Conservation (phyloP, 2,329 filamentous ascomycete species). For the Aspergillus caelatus region DNA sequence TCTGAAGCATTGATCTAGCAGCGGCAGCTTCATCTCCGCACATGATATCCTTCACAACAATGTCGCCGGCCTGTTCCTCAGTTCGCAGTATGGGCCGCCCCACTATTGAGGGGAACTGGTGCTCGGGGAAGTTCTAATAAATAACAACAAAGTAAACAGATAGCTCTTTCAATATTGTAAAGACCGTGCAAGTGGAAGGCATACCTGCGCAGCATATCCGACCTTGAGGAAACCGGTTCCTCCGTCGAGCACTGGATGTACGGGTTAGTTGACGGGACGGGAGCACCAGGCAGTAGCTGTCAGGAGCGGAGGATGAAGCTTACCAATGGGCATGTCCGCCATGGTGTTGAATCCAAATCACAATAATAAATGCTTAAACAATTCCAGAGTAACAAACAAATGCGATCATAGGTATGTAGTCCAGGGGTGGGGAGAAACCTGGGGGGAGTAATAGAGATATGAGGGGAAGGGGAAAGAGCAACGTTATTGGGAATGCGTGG, state of each 20-base stretch:
- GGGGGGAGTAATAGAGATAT: slow-evolving; percentile 3
- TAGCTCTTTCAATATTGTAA: slow-evolving; percentile 3
- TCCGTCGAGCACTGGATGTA: slow-evolving; percentile 85
- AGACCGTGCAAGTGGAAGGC: slow-evolving; percentile 21
- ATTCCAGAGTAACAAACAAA: slow-evolving; percentile 14
- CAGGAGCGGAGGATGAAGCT: slow-evolving; percentile 28
- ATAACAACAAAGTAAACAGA: slow-evolving; percentile 15
- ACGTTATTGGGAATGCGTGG: slow-evolving; percentile 3
- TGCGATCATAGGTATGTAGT: slow-evolving; percentile 17
- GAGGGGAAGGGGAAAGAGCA: slow-evolving; percentile 6
- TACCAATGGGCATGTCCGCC: slow-evolving; percentile 56
- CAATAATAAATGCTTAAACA: slow-evolving; percentile 10
- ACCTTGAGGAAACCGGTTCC: slow-evolving; percentile 99
- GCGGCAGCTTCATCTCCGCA: slow-evolving; percentile 97
- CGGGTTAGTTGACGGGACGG: slow-evolving; percentile 27
- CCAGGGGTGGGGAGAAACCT: slow-evolving; percentile 12
- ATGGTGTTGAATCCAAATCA: slow-evolving; percentile 32
- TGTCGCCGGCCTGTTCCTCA: slow-evolving; percentile 78
- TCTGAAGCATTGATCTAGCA: slow-evolving; percentile 94
- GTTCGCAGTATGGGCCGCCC: slow-evolving; percentile 95
- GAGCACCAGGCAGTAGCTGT: slow-evolving; percentile 22
- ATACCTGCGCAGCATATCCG: slow-evolving; percentile 89
- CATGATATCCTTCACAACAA: slow-evolving; percentile 96
- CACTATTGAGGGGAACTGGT: slow-evolving; percentile 97
- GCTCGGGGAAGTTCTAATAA: slow-evolving; percentile 90